phyloP scores from a whole-genome alignment of 1,139 yeast species.

The Candida pseudocylindracea region DNA sequence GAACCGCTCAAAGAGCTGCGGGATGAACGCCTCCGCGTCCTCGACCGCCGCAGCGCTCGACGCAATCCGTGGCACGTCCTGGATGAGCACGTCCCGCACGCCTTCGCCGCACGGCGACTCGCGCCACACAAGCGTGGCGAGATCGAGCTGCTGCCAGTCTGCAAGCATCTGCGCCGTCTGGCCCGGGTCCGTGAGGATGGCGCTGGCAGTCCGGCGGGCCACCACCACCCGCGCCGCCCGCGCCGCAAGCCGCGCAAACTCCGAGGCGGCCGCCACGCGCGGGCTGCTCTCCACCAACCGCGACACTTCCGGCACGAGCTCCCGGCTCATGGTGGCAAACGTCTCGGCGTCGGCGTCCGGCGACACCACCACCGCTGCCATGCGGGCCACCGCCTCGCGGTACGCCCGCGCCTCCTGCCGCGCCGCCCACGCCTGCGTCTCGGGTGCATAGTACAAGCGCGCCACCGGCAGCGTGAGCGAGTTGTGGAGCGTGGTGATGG shows the following conservation, averaged over 20 bases:
- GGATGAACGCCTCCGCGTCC: background rate
- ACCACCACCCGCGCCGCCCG: slow-evolving; percentile 38
- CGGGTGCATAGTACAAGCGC: slow-evolving; percentile 14
- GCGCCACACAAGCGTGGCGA: slow-evolving; percentile 23
- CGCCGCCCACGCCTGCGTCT: slow-evolving; percentile 3
- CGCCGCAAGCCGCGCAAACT: slow-evolving; percentile 32
- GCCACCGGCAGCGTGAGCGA: slow-evolving; percentile 1
- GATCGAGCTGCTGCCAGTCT: slow-evolving; percentile 38
- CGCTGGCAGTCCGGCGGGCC: slow-evolving; percentile 31
- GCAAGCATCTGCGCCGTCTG: slow-evolving; percentile 29
- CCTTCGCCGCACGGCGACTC: slow-evolving; percentile 29
- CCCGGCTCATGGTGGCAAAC: slow-evolving; percentile 17
- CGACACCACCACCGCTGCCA: slow-evolving; percentile 20
- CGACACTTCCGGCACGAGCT: slow-evolving; percentile 15
- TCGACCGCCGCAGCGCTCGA: background rate
- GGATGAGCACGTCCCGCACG: slow-evolving; percentile 11
- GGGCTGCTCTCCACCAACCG: slow-evolving; percentile 26
- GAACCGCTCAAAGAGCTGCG: slow-evolving; percentile 6
- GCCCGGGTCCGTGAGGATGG: slow-evolving; percentile 20
- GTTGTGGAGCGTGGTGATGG: slow-evolving; percentile 1
- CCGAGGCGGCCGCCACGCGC: slow-evolving; percentile 31
- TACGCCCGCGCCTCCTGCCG: slow-evolving; percentile 45
- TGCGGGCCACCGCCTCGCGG: slow-evolving; percentile 30
- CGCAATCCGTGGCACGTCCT: slow-evolving; percentile 9
- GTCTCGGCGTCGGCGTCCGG: slow-evolving; percentile 21